phyloP scores from a whole-genome alignment of 148 eudicot genomes.

The Simmondsia chinensis region DNA sequence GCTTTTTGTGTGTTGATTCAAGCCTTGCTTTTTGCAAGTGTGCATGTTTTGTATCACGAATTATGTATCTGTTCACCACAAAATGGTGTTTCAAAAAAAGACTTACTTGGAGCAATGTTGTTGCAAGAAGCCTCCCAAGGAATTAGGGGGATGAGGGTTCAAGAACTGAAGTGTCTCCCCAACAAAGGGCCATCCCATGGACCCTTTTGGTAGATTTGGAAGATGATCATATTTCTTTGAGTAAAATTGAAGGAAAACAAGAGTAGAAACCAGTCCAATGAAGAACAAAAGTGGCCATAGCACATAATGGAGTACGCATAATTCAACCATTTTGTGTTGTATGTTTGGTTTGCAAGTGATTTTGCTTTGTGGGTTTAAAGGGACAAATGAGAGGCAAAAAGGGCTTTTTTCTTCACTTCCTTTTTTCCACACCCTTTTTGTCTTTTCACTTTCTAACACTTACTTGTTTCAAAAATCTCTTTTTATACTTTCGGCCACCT shows the following conservation, averaged over 20 bases:
- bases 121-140: conserved; percentile 36
- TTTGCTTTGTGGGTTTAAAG: too few species aligned
- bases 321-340: background rate
- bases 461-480: too few species aligned
- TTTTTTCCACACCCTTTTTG: too few species aligned
- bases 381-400: too few species aligned
- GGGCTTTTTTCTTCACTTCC: too few species aligned
- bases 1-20: too few species aligned
- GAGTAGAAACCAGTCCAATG: conserved; percentile 15
- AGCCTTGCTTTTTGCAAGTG: too few species aligned
- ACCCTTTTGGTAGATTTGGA: conserved; percentile 24
- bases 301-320: background rate
- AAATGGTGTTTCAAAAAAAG: too few species aligned
- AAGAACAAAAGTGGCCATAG: conserved; percentile 17
- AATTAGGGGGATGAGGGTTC: conserved; percentile 37
- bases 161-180: conserved; percentile 44
- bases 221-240: conserved; percentile 5
- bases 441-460: too few species aligned
- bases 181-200: conserved; percentile 42
- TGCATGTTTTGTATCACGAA: too few species aligned
- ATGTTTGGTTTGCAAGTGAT: background rate
- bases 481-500: too few species aligned
- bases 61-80: too few species aligned
- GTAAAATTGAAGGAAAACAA: background rate
- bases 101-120: conserved; percentile 39